phyloP scores from a whole-genome alignment of 1,139 yeast species.

The Hyphopichia pseudoburtonii region DNA sequence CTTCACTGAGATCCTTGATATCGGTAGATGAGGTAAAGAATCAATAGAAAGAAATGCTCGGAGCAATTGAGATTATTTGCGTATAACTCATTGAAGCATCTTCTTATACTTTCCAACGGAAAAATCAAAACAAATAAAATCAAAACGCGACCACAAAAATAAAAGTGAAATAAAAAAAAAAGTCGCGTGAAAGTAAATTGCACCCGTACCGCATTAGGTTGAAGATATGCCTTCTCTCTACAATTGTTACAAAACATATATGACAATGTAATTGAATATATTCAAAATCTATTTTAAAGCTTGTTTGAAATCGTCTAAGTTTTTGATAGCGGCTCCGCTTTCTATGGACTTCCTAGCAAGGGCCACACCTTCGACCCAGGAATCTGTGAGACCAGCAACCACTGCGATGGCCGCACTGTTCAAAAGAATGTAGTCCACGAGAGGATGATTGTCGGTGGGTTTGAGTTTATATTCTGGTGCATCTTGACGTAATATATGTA shows the following conservation, averaged over 20 bases:
- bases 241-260: too few species aligned
- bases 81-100: too few species aligned
- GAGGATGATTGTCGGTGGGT: conserved; percentile 45
- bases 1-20: background rate
- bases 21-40: too few species aligned
- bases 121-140: conserved; percentile 1
- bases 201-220: too few species aligned
- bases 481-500: conserved; percentile 58
- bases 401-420: conserved; percentile 87
- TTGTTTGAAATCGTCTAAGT: conserved; percentile 57
- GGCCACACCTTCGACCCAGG: conserved; percentile 77
- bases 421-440: conserved; percentile 82
- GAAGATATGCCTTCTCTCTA: too few species aligned
- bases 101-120: background rate
- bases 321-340: conserved; percentile 62
- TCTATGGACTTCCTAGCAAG: conserved; percentile 68
- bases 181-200: too few species aligned
- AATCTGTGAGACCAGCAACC: conserved; percentile 62
- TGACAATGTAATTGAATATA: too few species aligned
- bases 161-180: background rate
- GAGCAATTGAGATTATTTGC: too few species aligned
- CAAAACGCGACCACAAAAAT: conserved; percentile 1
- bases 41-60: too few species aligned
- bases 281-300: too few species aligned
- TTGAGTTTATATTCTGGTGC: conserved; percentile 36